A percentile compares a stretch with the other conserved stretches of the same genome.
Evolutionary conservation across 169 alveolate species (phyloP).

Genomic region (Cryptosporidium andersoni): DNA sequence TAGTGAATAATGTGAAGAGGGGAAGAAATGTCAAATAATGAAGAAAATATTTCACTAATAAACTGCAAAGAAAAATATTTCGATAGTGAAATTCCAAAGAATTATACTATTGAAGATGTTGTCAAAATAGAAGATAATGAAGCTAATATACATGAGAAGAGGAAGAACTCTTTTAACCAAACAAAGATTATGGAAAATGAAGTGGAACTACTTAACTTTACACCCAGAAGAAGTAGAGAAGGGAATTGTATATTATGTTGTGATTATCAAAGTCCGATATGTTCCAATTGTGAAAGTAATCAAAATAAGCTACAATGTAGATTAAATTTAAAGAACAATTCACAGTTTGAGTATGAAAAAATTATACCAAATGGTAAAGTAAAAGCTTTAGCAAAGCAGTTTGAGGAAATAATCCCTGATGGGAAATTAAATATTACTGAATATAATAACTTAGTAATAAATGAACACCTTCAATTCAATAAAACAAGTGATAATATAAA

Average conservation of each 20-base stretch:
- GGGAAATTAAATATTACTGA: neutral
- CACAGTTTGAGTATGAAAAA: neutral
- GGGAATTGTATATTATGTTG: conserved; percentile 45
- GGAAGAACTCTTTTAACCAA: neutral
- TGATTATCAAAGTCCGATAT: conserved; percentile 59
- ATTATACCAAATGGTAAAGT: conserved; percentile 66
- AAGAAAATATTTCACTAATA: conserved; percentile 23
- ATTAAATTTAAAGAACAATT: neutral
- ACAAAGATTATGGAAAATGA: neutral
- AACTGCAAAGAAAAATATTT: too few species aligned
- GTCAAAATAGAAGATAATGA: conserved; percentile 10
- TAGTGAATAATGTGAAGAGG: too few species aligned
- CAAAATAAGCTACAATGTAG: conserved; percentile 1
- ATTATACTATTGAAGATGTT: conserved; percentile 3
- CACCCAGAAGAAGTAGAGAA: conserved; percentile 2
- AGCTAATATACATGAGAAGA: conserved; percentile 6
- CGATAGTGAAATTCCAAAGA: too few species aligned
- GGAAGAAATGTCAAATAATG: neutral
- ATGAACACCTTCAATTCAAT: neutral
- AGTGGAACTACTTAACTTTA: neutral
- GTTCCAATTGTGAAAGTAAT: conserved; percentile 5
- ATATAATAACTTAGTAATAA: neutral
- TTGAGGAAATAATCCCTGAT: conserved; percentile 38
- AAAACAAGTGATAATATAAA: neutral
- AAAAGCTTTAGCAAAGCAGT: conserved; percentile 61